Evolutionary conservation across 73 alveolate species (phyloP), one percentile per base, ranked within the genome.

Genomic region (Uronychia binucleata): DNA sequence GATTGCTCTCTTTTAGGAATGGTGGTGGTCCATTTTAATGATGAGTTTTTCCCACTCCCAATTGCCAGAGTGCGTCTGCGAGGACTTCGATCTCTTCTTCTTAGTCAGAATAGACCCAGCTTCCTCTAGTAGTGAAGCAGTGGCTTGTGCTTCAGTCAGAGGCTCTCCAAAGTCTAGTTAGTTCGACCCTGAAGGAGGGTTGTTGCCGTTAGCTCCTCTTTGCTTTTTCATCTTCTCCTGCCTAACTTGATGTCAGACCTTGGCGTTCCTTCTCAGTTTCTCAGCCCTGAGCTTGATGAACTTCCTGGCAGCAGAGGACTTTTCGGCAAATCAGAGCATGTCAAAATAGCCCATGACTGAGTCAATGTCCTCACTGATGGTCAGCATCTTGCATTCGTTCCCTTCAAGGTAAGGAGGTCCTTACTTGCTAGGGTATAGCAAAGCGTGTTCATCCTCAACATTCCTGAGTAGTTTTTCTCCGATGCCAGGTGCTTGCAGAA

Each of bases 1-100:
- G 1, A 89, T 81, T 46, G 97, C 98, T 86, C 91, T 92, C 80
- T 95, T 92, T 75, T 90, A 88, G 80, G 34, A 77, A 58, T 91
- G 94, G 34, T 89, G 83, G 1, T 35, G 31, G n/a, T 35, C 58
- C 78, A 35, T 34, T 46, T 78, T 19, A 31, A 67, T 1, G 27
- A 79, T n/a, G 78, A 34, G 58, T 35, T 78, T 1, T 46, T 79
- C 86, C 26, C 58, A 79, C 28, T 79, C 58, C n/a, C 77, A 67
- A 26, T 67, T 67, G 78, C 26, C 33, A 30, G 33, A 85, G 57
- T 28, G 28, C 78, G 34, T 14, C 30, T 76, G 28, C 75, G 78
- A 26, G 11, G 77, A 11, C 30, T 58, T 13, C 27, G 30, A 57
- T 85, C 13, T 28, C 35, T 77, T 35, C 34, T 46, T 46, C 67